Conservation (phyloP, 805 yeast species). For the Candida tibetensis region DNA sequence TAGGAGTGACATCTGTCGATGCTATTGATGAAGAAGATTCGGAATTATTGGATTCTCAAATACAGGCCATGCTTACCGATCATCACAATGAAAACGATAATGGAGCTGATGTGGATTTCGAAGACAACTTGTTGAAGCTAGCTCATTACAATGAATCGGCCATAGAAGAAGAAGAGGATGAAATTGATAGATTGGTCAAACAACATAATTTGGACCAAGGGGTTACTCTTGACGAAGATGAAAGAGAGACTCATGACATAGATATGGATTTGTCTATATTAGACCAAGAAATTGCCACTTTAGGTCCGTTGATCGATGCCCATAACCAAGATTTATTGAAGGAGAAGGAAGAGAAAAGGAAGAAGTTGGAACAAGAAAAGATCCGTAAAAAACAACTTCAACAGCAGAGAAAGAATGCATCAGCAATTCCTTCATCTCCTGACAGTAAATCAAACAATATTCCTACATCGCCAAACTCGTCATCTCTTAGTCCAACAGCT, state of each 20-base stretch:
- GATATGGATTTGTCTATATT: slow-evolving; percentile 31
- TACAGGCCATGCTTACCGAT: slow-evolving; percentile 28
- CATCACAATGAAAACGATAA: slow-evolving; percentile 14
- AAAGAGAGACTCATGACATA: slow-evolving; percentile 10
- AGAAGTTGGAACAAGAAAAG: slow-evolving; percentile 20
- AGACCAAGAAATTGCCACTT: slow-evolving; percentile 40
- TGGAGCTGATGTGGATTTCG: slow-evolving; percentile 10
- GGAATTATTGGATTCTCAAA: slow-evolving; percentile 30
- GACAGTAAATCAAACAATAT: not conserved
- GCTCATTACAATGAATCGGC: slow-evolving; percentile 23
- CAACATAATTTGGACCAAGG: slow-evolving; percentile 37
- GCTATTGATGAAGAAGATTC: slow-evolving; percentile 29
- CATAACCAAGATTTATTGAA: slow-evolving; percentile 28
- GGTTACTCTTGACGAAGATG: slow-evolving; percentile 23
- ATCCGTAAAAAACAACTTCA: slow-evolving; percentile 13
- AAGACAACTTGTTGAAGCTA: slow-evolving; percentile 16
- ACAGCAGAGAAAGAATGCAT: not conserved
- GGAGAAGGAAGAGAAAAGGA: slow-evolving; percentile 20
- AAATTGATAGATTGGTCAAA: slow-evolving; percentile 32
- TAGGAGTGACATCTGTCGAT: slow-evolving; percentile 31
- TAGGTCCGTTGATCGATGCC: slow-evolving; percentile 39
- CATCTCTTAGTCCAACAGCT: not conserved
- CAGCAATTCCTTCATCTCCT: not conserved
- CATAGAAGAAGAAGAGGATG: slow-evolving; percentile 36
- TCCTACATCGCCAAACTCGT: not conserved